A percentile compares a stretch with the other conserved stretches of the same genome.
These are phyloP conservation scores for Neurospora cerealis DNA, from an alignment of 495 filamentous ascomycete species.

Conservation along the genomic window DNA sequence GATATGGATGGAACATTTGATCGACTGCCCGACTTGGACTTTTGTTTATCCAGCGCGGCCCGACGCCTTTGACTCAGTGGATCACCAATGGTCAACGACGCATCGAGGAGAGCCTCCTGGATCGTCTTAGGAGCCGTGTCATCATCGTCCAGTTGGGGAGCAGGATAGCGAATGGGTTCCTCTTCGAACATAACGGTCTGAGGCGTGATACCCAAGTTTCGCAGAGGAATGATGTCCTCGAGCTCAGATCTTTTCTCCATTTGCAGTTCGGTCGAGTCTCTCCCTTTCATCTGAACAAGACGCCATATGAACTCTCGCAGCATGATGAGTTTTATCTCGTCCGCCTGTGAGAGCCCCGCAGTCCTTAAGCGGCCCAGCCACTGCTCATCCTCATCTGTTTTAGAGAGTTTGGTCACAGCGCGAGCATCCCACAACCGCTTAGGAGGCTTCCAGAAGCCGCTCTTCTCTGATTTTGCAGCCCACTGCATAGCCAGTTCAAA, in stretches of 20 bases:
- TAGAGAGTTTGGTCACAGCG: slow-evolving; percentile 39
- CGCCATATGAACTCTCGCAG: slow-evolving; percentile 91
- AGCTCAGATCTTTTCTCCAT: slow-evolving; percentile 26
- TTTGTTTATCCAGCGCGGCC: slow-evolving; percentile 41
- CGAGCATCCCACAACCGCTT: slow-evolving; percentile 47
- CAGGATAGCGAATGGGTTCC: slow-evolving; percentile 25
- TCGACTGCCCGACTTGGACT: slow-evolving; percentile 10
- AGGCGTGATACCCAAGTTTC: slow-evolving; percentile 60
- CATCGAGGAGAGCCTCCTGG: slow-evolving; percentile 82
- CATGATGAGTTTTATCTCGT: slow-evolving; percentile 82
- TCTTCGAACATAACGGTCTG: slow-evolving; percentile 92
- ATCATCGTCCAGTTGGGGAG: slow-evolving; percentile 13
- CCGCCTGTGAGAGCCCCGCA: slow-evolving; percentile 70
- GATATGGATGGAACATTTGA: slow-evolving; percentile 17
- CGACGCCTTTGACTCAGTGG: slow-evolving; percentile 47
- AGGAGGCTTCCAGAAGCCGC: slow-evolving; percentile 75
- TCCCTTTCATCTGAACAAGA: slow-evolving; percentile 57
- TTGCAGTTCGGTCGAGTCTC: slow-evolving; percentile 35
- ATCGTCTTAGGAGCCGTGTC: slow-evolving; percentile 60
- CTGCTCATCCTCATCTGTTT: slow-evolving; percentile 92
- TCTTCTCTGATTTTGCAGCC: slow-evolving; percentile 70
- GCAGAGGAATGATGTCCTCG: slow-evolving; percentile 61
- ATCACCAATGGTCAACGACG: slow-evolving; percentile 79
- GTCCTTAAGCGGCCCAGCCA: slow-evolving; percentile 82
- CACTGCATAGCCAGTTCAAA: slow-evolving; percentile 81